Percentiles rank a stretch among this genome's conserved stretches.
phyloP scores from a whole-genome alignment of 768 basidiomycete species.

The Boletus vermiculosoides region DNA sequence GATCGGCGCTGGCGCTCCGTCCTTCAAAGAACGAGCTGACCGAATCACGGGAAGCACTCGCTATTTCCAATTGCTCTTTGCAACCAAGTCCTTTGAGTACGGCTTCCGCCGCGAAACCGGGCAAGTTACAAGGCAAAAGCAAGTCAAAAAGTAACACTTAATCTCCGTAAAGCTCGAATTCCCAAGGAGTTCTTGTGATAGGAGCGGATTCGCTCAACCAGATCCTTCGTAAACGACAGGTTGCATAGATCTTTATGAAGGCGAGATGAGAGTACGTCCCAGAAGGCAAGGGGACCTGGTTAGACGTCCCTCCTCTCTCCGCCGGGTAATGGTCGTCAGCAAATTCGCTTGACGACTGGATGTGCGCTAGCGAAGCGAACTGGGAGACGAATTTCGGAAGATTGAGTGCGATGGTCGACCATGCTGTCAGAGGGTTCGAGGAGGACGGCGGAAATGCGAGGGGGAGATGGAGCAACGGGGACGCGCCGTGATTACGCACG shows the following conservation, averaged over 20 bases:
- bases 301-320: constrained; percentile 19
- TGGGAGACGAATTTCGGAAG: constrained; percentile 58
- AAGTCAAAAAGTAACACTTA: constrained; percentile 20
- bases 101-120: constrained; percentile 21
- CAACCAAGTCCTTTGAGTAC: constrained; percentile 16
- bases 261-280: constrained; percentile 63
- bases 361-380: constrained; percentile 51
- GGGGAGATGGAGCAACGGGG: constrained; percentile 69
- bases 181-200: constrained; percentile 62
- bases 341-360: constrained; percentile 21
- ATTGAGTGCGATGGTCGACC: constrained; percentile 64
- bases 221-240: constrained; percentile 70
- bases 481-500: constrained; percentile 36
- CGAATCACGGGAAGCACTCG: constrained; percentile 16
- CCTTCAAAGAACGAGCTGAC: constrained; percentile 2
- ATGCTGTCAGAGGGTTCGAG: constrained; percentile 60
- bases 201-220: constrained; percentile 67
- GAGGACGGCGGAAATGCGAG: constrained; percentile 59
- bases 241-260: constrained; percentile 77
- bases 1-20: constrained; percentile 26
- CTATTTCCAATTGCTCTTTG: constrained; percentile 23
- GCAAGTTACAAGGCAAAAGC: constrained; percentile 13
- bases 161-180: constrained; percentile 66
- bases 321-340: constrained; percentile 22
- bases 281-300: constrained; percentile 39